Conservation (phyloP, 1,284 basidiomycete genomes). For the Sutorius eximius region DNA sequence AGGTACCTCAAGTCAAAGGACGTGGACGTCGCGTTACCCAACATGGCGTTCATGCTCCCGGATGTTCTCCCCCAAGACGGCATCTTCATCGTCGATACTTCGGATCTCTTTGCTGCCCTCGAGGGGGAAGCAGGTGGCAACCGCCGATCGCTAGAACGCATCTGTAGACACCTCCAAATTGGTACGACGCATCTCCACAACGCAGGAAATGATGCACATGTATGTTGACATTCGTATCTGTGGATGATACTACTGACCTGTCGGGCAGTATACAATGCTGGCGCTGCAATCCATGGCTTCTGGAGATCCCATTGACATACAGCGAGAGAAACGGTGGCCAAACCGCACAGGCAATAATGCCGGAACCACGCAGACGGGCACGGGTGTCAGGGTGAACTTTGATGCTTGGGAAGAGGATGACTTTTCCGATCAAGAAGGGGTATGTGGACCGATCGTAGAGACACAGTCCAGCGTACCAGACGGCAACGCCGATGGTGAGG, state of each 20-base stretch:
- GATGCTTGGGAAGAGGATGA: conserved; percentile 63
- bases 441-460: conserved; percentile 37
- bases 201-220: conserved; percentile 83
- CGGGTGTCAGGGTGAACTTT: conserved; percentile 56
- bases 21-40: conserved; percentile 53
- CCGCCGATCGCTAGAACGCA: conserved; percentile 54
- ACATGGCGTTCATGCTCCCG: conserved; percentile 57
- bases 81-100: conserved; percentile 70
- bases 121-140: conserved; percentile 57
- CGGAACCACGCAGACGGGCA: conserved; percentile 23
- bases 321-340: conserved; percentile 76
- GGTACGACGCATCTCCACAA: conserved; percentile 66
- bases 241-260: not conserved
- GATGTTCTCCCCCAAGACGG: conserved; percentile 51
- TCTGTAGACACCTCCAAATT: conserved; percentile 63
- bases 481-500: not conserved
- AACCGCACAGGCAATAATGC: conserved; percentile 41
- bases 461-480: conserved; percentile 2
- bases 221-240: conserved; percentile 36
- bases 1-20: conserved; percentile 54
- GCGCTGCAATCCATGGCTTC: conserved; percentile 66
- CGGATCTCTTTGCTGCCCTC: conserved; percentile 68
- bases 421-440: conserved; percentile 54
- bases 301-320: conserved; percentile 66
- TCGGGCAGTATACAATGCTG: conserved; percentile 61